phyloP scores from a whole-genome alignment of 768 basidiomycete genomes.

The Rhodotorula kratochvilovae region DNA sequence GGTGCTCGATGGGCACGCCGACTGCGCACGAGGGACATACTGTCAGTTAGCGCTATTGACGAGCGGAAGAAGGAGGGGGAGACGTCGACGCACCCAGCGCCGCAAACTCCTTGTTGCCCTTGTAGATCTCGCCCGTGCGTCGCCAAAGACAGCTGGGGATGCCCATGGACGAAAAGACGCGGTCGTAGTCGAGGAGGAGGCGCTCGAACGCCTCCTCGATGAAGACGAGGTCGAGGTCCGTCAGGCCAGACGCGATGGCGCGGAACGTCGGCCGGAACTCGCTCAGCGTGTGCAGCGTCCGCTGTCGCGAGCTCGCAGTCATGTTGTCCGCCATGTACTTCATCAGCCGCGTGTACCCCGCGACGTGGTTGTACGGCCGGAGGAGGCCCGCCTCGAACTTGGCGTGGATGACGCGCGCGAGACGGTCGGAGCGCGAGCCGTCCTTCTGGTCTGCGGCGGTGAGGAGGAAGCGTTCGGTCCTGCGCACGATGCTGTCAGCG shows the following conservation, averaged over 20 bases:
- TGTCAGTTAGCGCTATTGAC: slow-evolving; percentile 4
- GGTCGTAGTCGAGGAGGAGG: slow-evolving; percentile 87
- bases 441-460: slow-evolving; percentile 92
- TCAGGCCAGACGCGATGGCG: slow-evolving; percentile 71
- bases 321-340: slow-evolving; percentile 95
- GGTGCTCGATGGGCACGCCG: slow-evolving; percentile 76
- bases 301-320: slow-evolving; percentile 81
- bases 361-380: slow-evolving; percentile 94
- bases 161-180: slow-evolving; percentile 85
- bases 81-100: slow-evolving; percentile 54
- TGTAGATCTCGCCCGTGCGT: slow-evolving; percentile 96
- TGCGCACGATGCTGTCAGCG: slow-evolving; percentile 41
- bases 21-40: slow-evolving; percentile 51
- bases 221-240: slow-evolving; percentile 87
- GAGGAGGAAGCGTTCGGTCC: slow-evolving; percentile 81
- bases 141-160: slow-evolving; percentile 96
- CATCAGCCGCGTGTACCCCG: slow-evolving; percentile 83
- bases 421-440: slow-evolving; percentile 80
- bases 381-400: slow-evolving; percentile 94
- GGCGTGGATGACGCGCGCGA: slow-evolving; percentile 85
- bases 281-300: slow-evolving; percentile 76
- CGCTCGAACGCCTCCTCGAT: slow-evolving; percentile 98
- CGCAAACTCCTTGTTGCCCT: slow-evolving; percentile 92
- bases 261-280: slow-evolving; percentile 51
- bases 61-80: neutral